phyloP scores from a whole-genome alignment of 2,329 filamentous ascomycete species.

The Didymella exigua region DNA sequence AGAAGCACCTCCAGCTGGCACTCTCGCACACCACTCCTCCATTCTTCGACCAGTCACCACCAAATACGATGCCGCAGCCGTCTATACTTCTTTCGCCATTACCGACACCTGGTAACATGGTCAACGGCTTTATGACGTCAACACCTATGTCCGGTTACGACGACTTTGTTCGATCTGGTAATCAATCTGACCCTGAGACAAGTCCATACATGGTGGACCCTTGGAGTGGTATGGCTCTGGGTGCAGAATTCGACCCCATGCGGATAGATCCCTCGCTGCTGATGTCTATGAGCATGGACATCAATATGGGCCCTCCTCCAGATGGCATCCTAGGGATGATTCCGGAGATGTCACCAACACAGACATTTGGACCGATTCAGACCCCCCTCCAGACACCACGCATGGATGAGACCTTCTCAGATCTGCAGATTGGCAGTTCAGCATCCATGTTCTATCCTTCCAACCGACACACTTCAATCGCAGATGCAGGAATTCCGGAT shows the following conservation, averaged over 20 bases:
- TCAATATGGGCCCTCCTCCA: slow-evolving; percentile 47
- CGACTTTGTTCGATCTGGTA: slow-evolving; percentile 51
- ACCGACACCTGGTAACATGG: slow-evolving; percentile 45
- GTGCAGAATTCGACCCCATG: slow-evolving; percentile 52
- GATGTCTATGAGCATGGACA: slow-evolving; percentile 54
- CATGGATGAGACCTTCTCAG: slow-evolving; percentile 55
- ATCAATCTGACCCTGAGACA: slow-evolving; percentile 50
- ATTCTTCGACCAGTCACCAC: slow-evolving; percentile 52
- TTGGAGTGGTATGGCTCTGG: slow-evolving; percentile 55
- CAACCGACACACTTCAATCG: slow-evolving; percentile 50
- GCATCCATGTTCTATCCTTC: slow-evolving; percentile 50
- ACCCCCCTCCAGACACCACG: slow-evolving; percentile 56
- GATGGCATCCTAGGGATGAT: slow-evolving; percentile 55
- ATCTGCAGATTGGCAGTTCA: slow-evolving; percentile 53
- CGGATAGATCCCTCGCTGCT: slow-evolving; percentile 54
- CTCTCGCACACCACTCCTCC: slow-evolving; percentile 43
- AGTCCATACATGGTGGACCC: slow-evolving; percentile 58
- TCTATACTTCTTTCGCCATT: slow-evolving; percentile 47
- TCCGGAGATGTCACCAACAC: slow-evolving; percentile 49
- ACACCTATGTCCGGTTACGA: slow-evolving; percentile 56
- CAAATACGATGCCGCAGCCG: slow-evolving; percentile 39
- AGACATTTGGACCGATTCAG: slow-evolving; percentile 49
- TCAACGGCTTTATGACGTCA: slow-evolving; percentile 50
- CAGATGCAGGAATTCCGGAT: slow-evolving; percentile 47
- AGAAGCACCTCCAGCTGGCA: slow-evolving; percentile 35